Base-by-base conservation (phyloP, 441 rosid genomes). In the Metrosideros polymorpha region DNA sequence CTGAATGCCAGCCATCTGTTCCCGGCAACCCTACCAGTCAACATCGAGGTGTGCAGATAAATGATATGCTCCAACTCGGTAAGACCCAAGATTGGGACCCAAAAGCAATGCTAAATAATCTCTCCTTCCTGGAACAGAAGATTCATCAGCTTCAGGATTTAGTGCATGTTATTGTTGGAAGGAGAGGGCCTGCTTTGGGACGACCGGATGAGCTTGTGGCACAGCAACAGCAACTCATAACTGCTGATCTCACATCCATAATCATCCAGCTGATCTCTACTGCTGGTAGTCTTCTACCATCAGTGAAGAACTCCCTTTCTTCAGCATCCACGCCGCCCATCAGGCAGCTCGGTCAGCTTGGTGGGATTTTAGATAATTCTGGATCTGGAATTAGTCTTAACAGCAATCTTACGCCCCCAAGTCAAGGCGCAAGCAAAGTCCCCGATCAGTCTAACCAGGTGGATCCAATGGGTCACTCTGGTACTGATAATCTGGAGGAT, bases 221-320 rank as follows among this genome's bases (percentile, higher is more conserved):
- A 79, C 99, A 97, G 91, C 96, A 95, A 79, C 98, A 94, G 86
- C 98, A 96, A 90, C 94, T 96, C 82, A 86, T 97, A 49, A 95
- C 95, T n/a, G 93, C 98, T 12, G 98, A 96, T 91, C 94, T 97
- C 83, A 96, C 98, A 90, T 97, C 99, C 0, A 94, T 96, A 79
- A 96, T 97, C 45, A 95, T 96, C 85, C 99, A 97, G 90, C 88
- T 97, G 89, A 97, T 96, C 89, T 96, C 99, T 32, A 92, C 99
- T 56, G 98, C 99, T 4, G 99, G 99, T 82, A 95, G 94, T 90
- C 98, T 97, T 89, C 96, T 97, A 84, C 99, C 98, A 59, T 96
- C 95, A 63, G 96, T 94, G 87, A 96, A 93, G 92, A 93, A 92
- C 83, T 92, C 91, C 83, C 91, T 91, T 83, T 87, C 92, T 56